Evolutionary conservation across 169 alveolate species (phyloP), one percentile per base, ranked within the genome.

Genomic region (Babesia gibsoni): DNA sequence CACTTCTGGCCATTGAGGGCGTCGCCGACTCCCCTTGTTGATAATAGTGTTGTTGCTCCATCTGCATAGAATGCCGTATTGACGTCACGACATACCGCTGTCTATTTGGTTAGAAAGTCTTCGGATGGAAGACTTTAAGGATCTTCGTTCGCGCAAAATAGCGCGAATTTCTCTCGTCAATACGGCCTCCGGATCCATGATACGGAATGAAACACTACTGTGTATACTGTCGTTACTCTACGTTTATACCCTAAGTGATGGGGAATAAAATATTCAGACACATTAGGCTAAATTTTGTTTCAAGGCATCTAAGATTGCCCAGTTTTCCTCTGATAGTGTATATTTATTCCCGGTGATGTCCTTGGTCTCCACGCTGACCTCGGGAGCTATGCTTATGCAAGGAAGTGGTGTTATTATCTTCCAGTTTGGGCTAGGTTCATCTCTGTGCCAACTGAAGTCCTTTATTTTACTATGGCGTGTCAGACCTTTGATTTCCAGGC

Each of bases 371-470:
- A 18, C 58, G 23, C 42, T 7, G 29, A 29, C 16, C 12, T 33
- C 58, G n/a, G 58, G 50, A 10, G 58, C 22, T 20, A 61, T 23
- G 33, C 33, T 61, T 42, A 61, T 39, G 12, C 46, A 35, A 16
- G 72, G 41, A 25, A 14, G 72, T n/a, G 10, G 27, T 2, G 8
- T 23, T 22, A n/a, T 12, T 10, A 43, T 27, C 27, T 22, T 25
- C 73, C 80, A 77, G 43, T 77, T 77, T 18, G 85, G 85, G 36
- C 81, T 57, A 1, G 43, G 30, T 1, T 18, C 27, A 1, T 39
- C 53, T 22, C 56, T 73, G 42, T 77, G 85, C 82, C 85, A 77
- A 8, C 73, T 77, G 45, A 77, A 77, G 54, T 77, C 85, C 22
- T 22, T 67, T 5, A 41, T 56, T 4, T 50, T 16, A 2, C 29